phyloP scores from a whole-genome alignment of 129 eudicot genomes.

The Flaveria brownii region DNA sequence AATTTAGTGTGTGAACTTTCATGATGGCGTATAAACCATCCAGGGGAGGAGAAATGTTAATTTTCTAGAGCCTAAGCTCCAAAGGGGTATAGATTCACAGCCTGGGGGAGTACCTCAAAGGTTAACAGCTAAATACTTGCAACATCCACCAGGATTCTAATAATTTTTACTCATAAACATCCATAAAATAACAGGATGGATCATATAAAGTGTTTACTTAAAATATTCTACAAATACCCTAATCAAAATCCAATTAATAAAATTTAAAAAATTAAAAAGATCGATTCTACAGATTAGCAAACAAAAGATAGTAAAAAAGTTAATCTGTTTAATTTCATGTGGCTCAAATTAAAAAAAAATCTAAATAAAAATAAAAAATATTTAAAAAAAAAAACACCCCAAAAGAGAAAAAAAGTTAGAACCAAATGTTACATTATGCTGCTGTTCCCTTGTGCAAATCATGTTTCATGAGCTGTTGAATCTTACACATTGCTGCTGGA shows the following conservation, averaged over 20 bases:
- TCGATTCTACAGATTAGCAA: not conserved
- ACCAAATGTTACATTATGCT: slow-evolving; percentile 6
- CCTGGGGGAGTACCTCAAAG: too few species aligned
- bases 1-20: too few species aligned
- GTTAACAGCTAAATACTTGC: too few species aligned
- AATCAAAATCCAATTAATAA: not conserved
- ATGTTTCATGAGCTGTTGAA: slow-evolving; percentile 13
- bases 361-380: slow-evolving; percentile 26
- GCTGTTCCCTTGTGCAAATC: slow-evolving; percentile 18
- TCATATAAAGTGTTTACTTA: not conserved
- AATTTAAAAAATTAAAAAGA: too few species aligned
- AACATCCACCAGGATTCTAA: too few species aligned
- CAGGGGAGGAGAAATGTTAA: too few species aligned
- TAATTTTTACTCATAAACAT: not conserved
- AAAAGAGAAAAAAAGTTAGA: not conserved
- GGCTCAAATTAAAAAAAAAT: slow-evolving; percentile 24
- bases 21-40: too few species aligned
- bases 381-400: slow-evolving; percentile 28
- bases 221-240: slow-evolving; percentile 1
- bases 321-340: slow-evolving; percentile 18
- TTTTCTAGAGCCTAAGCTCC: too few species aligned
- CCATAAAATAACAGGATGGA: not conserved
- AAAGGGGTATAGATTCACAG: too few species aligned
- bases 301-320: slow-evolving; percentile 11
- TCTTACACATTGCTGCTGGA: slow-evolving; percentile 7